Base-by-base conservation (phyloP, 2,329 filamentous ascomycete genomes). In the Pseudogymnoascus sp. region DNA sequence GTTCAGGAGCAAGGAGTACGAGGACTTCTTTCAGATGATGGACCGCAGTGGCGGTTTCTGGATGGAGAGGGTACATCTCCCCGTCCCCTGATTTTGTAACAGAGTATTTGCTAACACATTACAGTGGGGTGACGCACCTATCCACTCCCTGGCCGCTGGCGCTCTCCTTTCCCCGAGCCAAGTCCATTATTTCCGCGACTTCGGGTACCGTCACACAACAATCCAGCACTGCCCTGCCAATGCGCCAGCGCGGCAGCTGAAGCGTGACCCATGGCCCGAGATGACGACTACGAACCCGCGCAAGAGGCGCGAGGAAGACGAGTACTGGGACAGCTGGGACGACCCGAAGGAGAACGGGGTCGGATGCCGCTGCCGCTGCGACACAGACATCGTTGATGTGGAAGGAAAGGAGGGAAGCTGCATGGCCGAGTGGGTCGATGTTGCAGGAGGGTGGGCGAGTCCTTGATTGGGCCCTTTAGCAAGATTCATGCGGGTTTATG, bases 1-100 rank as follows among this genome's bases (percentile, higher is more conserved):
- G 86, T 97, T 97, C 84, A 87, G 95, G 70, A 97, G 93, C 80
- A 93, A 96, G 78, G 90, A 92, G 73, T 99, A 99, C 75, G 89
- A 96, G 70, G 95, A 97, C 68, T 99, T 99, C 76, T 99, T 99
- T 76, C 82, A 97, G 72, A 96, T 96, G 89, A 97, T 99, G 93
- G 95, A 99, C 75, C 88, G 88, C 67, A 97, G 93, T 74, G 95
- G 95, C 68, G 95, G 95, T 59, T 99, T 99, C 78, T 99, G 95
- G 95, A 97, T 96, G 87, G 95, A 99, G 80, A 83, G 95, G 76
- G 93, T 96, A 85, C 78, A 83, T 77, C 11, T 19, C 29, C 61
- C 35, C 59, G 66, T 44, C 13, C 50, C n/a, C 15, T 33, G 38
- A 60, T 60, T 60, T 64, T 19, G 9, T 13, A 35, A 63, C 23